Percentiles rank a stretch among this genome's conserved stretches.
Conservation (phyloP, 176 grass and related monocot species). For the Cocos nucifera region DNA sequence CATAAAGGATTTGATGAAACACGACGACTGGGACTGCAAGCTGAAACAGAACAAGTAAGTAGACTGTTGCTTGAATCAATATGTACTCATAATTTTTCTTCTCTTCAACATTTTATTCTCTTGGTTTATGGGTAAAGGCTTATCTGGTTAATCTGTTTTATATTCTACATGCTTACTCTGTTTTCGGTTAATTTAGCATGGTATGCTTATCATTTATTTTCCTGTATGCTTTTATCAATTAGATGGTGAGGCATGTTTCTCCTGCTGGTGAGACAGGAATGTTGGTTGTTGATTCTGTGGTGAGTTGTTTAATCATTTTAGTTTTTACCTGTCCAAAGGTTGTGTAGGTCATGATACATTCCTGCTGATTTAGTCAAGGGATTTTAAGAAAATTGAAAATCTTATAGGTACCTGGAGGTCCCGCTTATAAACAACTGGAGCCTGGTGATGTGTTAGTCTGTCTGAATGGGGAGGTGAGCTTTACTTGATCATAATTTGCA, state of each 20-base stretch:
- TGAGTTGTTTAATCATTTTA: constrained; percentile 29
- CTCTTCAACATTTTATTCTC: too few relatives aligned
- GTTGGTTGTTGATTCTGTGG: constrained; percentile 95
- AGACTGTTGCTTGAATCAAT: neutral
- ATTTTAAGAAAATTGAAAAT: constrained; percentile 14
- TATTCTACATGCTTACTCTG: neutral
- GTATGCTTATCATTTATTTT: neutral
- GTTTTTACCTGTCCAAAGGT: too few relatives aligned
- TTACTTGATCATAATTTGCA: neutral
- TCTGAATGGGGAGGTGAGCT: constrained; percentile 67
- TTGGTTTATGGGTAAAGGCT: too few relatives aligned
- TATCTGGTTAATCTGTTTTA: neutral
- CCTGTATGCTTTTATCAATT: constrained; percentile 14
- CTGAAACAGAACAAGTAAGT: constrained; percentile 83
- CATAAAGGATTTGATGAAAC: constrained; percentile 99
- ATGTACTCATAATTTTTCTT: too few relatives aligned
- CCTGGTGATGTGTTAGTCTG: constrained; percentile 87
- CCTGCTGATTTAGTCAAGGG: constrained; percentile 8
- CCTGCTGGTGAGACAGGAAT: constrained; percentile 82
- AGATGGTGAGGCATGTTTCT: constrained; percentile 80
- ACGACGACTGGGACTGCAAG: constrained; percentile 76
- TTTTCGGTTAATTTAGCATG: too few relatives aligned
- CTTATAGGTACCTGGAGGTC: constrained; percentile 89
- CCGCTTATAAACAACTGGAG: constrained; percentile 81
- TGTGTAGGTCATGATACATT: neutral